These are phyloP conservation scores for Emericellopsis terricola DNA, from an alignment of 495 filamentous ascomycete genomes.

Conservation along the genomic window DNA sequence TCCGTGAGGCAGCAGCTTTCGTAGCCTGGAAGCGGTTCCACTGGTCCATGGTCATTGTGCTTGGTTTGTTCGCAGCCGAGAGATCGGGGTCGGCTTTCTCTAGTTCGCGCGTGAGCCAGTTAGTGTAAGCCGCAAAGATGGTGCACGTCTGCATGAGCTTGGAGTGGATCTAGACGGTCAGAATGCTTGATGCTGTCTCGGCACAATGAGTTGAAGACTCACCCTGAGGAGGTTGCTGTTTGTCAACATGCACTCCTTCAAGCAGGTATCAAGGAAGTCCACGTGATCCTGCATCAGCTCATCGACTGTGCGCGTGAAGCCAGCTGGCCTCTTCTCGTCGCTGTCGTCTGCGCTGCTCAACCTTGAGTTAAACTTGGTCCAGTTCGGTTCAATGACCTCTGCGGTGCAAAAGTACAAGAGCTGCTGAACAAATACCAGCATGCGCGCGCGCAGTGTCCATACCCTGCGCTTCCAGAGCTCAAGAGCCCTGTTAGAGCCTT, in stretches of 20 bases:
- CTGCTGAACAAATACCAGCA: constrained; percentile 95
- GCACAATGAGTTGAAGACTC: constrained; percentile 9
- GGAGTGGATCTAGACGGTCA: constrained; percentile 59
- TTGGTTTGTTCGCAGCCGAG: constrained; percentile 28
- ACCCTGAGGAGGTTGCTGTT: constrained; percentile 87
- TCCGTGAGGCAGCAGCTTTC: constrained; percentile 5
- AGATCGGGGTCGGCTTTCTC: constrained; percentile 61
- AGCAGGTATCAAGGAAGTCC: constrained; percentile 89
- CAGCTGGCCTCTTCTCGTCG: background rate
- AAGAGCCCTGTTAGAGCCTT: constrained; percentile 49
- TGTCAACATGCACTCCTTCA: constrained; percentile 98
- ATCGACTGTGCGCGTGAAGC: constrained; percentile 70
- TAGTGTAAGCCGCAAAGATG: constrained; percentile 77
- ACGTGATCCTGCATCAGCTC: constrained; percentile 99
- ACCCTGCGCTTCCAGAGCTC: constrained; percentile 88
- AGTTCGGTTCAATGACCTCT: constrained; percentile 96
- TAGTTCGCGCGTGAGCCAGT: constrained; percentile 59
- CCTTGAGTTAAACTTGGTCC: constrained; percentile 76
- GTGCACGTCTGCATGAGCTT: constrained; percentile 87
- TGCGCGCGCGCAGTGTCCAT: constrained; percentile 80
- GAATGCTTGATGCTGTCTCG: background rate
- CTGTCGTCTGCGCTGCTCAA: constrained; percentile 40
- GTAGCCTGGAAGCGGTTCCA: constrained; percentile 28
- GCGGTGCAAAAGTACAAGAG: constrained; percentile 89
- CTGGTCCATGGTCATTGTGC: constrained; percentile 33